Evolutionary conservation across 345 rosid genomes (phyloP).

Genomic region (Linum usitatissimum): DNA sequence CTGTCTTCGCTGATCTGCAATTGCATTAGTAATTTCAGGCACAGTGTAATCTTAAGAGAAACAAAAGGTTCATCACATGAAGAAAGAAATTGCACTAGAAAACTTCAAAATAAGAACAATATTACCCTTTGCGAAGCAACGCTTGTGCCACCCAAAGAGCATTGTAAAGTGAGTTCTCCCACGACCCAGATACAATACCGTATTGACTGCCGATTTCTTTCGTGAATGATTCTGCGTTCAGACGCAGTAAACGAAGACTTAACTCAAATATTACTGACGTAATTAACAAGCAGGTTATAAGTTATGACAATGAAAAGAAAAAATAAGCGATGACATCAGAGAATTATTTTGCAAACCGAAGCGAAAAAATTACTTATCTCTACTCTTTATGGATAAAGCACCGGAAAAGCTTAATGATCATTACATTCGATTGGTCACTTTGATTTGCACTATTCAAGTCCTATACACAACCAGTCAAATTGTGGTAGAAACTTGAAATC

Average conservation of each 20-base stretch:
- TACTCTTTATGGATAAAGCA: neutral
- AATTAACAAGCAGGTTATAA: neutral
- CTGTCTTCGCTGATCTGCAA: conserved; percentile 74
- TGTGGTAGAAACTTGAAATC: conserved; percentile 2
- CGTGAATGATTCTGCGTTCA: conserved; percentile 52
- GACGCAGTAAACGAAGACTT: neutral
- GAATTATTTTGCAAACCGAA: no score
- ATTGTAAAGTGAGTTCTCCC: conserved; percentile 85
- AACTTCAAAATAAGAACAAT: neutral
- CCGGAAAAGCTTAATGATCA: neutral
- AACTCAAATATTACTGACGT: neutral
- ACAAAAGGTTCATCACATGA: neutral
- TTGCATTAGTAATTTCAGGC: conserved; percentile 12
- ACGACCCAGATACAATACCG: conserved; percentile 75
- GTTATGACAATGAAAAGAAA: no score
- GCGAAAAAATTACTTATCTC: neutral
- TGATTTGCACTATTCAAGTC: neutral
- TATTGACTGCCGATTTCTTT: conserved; percentile 76
- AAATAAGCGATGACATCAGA: no score
- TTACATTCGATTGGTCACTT: neutral
- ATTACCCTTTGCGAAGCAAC: conserved; percentile 85
- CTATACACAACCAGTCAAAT: neutral
- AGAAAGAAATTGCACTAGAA: conserved; percentile 1
- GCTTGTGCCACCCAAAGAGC: conserved; percentile 99
- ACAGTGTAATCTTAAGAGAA: neutral